phyloP scores from a whole-genome alignment of 768 basidiomycete species.

The Panaeolus cyanescens region DNA sequence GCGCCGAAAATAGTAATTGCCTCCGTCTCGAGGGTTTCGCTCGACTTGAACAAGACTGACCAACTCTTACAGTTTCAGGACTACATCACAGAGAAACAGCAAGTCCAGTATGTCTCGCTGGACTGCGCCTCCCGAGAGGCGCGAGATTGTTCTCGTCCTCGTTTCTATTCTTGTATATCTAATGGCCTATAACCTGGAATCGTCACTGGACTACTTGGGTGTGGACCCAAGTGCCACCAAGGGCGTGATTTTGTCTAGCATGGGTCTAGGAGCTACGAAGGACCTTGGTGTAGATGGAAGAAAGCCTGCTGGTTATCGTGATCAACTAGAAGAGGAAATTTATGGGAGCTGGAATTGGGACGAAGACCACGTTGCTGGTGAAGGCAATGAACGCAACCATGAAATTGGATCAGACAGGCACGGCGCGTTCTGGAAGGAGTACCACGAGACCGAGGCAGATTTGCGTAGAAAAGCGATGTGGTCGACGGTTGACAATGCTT shows the following conservation, averaged over 20 bases:
- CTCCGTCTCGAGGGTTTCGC: neutral
- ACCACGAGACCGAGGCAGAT: conserved; percentile 24
- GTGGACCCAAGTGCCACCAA: conserved; percentile 42
- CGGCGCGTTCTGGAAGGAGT: conserved; percentile 41
- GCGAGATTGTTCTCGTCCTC: conserved; percentile 72
- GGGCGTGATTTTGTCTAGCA: conserved; percentile 35
- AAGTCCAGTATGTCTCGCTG: conserved; percentile 44
- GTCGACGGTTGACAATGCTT: conserved; percentile 51
- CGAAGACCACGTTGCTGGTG: conserved; percentile 56
- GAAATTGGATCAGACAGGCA: conserved; percentile 40
- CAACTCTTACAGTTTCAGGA: neutral
- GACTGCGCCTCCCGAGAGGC: conserved; percentile 66
- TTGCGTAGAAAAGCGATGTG: neutral
- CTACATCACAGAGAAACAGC: neutral
- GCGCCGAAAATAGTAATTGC: neutral
- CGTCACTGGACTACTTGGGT: conserved; percentile 55
- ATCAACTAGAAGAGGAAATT: conserved; percentile 60
- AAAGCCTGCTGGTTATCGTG: conserved; percentile 52
- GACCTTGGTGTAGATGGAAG: conserved; percentile 48
- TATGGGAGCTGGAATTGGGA: conserved; percentile 75
- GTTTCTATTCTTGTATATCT: conserved; percentile 67
- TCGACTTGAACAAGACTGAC: neutral
- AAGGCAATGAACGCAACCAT: conserved; percentile 52
- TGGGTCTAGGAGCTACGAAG: conserved; percentile 40
- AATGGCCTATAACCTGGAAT: conserved; percentile 74